These are phyloP conservation scores for Chlorella vulgaris DNA, from an alignment of 139 green algal species.

Conservation along the genomic window DNA sequence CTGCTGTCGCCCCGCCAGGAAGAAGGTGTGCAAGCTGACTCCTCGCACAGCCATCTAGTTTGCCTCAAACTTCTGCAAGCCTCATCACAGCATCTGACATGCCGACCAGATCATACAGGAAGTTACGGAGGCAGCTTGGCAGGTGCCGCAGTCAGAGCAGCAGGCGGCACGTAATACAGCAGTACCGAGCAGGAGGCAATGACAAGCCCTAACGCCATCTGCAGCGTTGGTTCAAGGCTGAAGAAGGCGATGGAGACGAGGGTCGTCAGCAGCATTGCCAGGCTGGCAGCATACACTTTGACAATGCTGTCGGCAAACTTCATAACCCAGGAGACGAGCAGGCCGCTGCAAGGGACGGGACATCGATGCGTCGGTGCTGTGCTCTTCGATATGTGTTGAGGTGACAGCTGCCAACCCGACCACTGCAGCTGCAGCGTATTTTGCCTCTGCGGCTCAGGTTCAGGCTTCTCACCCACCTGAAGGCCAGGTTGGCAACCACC, in stretches of 20 bases:
- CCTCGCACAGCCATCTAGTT: too few species aligned
- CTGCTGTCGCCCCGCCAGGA: too few species aligned
- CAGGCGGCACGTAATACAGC: slow-evolving; percentile 47
- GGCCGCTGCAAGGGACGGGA: slow-evolving; percentile 36
- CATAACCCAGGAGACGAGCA: slow-evolving; percentile 74
- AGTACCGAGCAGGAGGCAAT: slow-evolving; percentile 52
- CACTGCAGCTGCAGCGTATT: too few species aligned
- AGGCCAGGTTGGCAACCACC: slow-evolving; percentile 66
- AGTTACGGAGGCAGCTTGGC: slow-evolving; percentile 22
- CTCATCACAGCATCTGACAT: too few species aligned
- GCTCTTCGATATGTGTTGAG: too few species aligned
- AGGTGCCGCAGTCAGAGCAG: slow-evolving; percentile 2
- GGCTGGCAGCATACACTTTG: slow-evolving; percentile 75
- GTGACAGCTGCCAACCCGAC: too few species aligned
- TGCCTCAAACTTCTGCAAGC: too few species aligned
- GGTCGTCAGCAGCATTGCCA: slow-evolving; percentile 76
- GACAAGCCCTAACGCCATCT: slow-evolving; percentile 65
- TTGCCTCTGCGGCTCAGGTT: too few species aligned
- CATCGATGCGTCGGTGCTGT: too few species aligned
- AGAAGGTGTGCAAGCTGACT: too few species aligned
- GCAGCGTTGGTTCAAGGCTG: slow-evolving; percentile 49
- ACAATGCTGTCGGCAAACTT: slow-evolving; percentile 79
- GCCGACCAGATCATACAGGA: too few species aligned
- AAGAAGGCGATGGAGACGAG: slow-evolving; percentile 62
- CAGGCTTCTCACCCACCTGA: slow-evolving; percentile 31